Base-by-base conservation (phyloP, 306 rosid genomes). In the Medicago arabica region DNA sequence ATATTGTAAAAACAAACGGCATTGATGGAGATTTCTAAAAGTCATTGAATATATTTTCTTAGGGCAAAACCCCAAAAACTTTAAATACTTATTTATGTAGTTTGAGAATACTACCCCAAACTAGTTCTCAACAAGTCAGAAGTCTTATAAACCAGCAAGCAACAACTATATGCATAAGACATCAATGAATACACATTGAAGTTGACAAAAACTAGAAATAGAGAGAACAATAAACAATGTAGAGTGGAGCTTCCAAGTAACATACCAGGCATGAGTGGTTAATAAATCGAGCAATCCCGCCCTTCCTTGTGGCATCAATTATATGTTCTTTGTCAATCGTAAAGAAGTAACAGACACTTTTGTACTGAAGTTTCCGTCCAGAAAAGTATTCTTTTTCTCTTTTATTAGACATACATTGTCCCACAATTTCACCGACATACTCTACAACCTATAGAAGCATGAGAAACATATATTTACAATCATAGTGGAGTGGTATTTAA, bases 331-430 rank as follows among this genome's bases (percentile, higher is more conserved):
- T 85, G 81, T 90, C 90, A 71, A 90, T 88, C 82, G 83, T 83
- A 86, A 90, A 90, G 79, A 90, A 90, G 83, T 90, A 90, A 88
- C 96, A 90, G 9, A 89, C 96, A 60, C 90, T 88, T 80, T 88
- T 90, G 84, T 90, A 88, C 82, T 81, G 96, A 75, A 88, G 86
- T 66, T 86, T 90, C 78, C 83, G 86, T 25, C 88, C 92, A 14
- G 87, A 88, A 18, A 86, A 89, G 80, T 90, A 90, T 71, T 87
- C 92, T 61, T 41, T 84, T 69, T 90, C 96, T 68, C 96, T 88
- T 75, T 85, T 88, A 78, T 90, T 90, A 44, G 96, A 75, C 51
- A 90, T 90, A 6, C 83, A 84, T 72, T 46, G 82, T 59, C 90
- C 90, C 80, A 90, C 96, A 71, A 90, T 88, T 81, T 90, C 96